Evolutionary conservation across 768 basidiomycete genomes (phyloP), one percentile per base, ranked within the genome.

Genomic region (Punctularia strigosozonata): DNA sequence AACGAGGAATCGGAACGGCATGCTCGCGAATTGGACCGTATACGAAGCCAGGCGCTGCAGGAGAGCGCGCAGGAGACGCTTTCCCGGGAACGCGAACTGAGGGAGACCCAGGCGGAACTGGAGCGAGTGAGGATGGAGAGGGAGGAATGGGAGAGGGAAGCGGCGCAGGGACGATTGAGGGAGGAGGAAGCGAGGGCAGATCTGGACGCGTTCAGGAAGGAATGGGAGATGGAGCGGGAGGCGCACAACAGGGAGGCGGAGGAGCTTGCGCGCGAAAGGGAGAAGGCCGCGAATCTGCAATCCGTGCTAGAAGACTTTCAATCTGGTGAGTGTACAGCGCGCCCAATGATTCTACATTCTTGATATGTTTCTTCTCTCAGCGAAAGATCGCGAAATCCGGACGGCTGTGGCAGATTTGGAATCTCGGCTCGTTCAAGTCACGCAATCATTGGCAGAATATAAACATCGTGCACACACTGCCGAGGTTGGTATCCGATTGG

Each of bases 261-360:
- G 0, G 74, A 77, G 44, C 63, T 89, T 28, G 78, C 79, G 44
- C 56, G 62, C 15, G 86, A 88, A 48, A 66, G 65, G 44, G 80
- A 87, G 61, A 84, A 80, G 50, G 74, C 79, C 4, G 64, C 59
- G 5, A 98, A 98, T 59, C 56, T 99, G 42, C 87, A 97, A 56
- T 81, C 83, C 3, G 95, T 99, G 3, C 61, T 99, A 50, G 81
- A 88, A 52, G 95, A 98, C 59, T 99, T 98, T 61, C 90, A 98
- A 61, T 68, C 78, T 38, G 82, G 94, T 92, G 49, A 42, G 82
- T 62, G 3, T 20, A 31, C 34, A 40, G 38, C 21, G 28, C 25
- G 17, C 8, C 26, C 23, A 23, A 24, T 40, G 23, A 12, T 22
- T 24, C 24, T 24, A 15, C 36, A 24, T 15, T 32, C 39, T 39